Conservation (phyloP, 1,139 yeast species). For the Saccharomyces hybrid region DNA sequence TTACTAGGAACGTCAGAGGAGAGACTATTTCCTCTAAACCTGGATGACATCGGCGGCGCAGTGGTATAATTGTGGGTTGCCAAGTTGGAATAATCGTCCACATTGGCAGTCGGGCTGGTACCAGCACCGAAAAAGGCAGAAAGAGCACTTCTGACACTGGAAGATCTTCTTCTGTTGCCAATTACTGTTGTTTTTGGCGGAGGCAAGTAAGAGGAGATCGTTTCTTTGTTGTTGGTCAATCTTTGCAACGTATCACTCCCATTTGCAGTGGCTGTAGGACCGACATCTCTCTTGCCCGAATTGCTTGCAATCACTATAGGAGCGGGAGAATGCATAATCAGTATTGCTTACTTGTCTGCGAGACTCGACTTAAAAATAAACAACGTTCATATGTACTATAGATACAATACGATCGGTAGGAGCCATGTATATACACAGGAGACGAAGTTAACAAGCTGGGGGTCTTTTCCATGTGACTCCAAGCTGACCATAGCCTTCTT, state of each 20-base stretch:
- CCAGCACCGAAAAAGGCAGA: neutral
- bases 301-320: neutral
- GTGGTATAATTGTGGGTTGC: neutral
- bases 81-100: neutral
- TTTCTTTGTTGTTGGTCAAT: neutral
- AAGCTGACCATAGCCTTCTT: neutral
- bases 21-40: neutral
- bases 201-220: neutral
- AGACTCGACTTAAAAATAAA: no score
- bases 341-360: neutral
- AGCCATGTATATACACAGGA: neutral
- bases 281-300: neutral
- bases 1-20: neutral
- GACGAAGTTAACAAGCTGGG: neutral
- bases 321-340: neutral
- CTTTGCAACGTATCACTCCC: neutral
- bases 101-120: neutral
- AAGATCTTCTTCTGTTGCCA: neutral
- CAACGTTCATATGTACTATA: no score
- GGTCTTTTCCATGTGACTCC: neutral
- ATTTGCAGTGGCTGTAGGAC: neutral
- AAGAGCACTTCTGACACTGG: neutral
- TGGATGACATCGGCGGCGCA: neutral
- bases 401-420: no score
- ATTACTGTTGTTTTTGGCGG: neutral